A percentile compares a stretch with the other conserved stretches of the same genome.
These are phyloP conservation scores for Thalassiosira exigua DNA, from an alignment of 352 stramenopile species.

Conservation along the genomic window DNA sequence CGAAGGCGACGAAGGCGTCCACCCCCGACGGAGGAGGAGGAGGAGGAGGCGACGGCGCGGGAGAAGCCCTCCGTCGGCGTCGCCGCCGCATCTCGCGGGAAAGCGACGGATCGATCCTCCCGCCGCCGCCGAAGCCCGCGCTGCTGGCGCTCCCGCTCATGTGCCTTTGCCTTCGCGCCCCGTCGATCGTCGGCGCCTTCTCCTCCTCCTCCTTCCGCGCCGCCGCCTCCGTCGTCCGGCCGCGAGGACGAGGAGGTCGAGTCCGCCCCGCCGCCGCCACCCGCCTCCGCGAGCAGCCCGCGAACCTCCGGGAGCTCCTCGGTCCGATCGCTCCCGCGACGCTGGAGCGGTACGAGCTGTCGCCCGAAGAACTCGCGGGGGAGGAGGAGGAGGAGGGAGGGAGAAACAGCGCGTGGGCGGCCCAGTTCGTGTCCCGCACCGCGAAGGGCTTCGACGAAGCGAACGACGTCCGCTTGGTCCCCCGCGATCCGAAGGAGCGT, in stretches of 20 bases:
- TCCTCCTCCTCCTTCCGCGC: too few species aligned
- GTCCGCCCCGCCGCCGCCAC: neutral
- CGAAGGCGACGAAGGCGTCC: too few species aligned
- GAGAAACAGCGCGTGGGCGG: slow-evolving; percentile 68
- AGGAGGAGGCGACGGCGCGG: too few species aligned
- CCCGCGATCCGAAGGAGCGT: slow-evolving; percentile 59
- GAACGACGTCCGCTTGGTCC: slow-evolving; percentile 54
- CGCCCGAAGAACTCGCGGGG: slow-evolving; percentile 45
- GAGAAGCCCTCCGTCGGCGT: too few species aligned
- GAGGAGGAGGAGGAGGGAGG: too few species aligned
- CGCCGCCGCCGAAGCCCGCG: too few species aligned
- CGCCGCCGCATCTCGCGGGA: too few species aligned
- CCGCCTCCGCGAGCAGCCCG: slow-evolving; percentile 13
- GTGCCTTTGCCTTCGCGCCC: too few species aligned
- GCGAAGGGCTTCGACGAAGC: slow-evolving; percentile 20
- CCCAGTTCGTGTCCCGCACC: slow-evolving; percentile 46
- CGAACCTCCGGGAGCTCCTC: slow-evolving; percentile 15
- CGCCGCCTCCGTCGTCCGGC: neutral
- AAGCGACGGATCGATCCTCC: too few species aligned
- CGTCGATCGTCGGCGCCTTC: neutral
- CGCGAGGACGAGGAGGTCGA: too few species aligned
- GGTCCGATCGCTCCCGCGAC: slow-evolving; percentile 10
- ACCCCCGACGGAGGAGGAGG: too few species aligned
- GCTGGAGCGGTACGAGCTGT: slow-evolving; percentile 65
- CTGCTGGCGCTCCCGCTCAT: too few species aligned